Evolutionary conservation across 768 basidiomycete species (phyloP).

Genomic region (Fistulinella prunicolor): DNA sequence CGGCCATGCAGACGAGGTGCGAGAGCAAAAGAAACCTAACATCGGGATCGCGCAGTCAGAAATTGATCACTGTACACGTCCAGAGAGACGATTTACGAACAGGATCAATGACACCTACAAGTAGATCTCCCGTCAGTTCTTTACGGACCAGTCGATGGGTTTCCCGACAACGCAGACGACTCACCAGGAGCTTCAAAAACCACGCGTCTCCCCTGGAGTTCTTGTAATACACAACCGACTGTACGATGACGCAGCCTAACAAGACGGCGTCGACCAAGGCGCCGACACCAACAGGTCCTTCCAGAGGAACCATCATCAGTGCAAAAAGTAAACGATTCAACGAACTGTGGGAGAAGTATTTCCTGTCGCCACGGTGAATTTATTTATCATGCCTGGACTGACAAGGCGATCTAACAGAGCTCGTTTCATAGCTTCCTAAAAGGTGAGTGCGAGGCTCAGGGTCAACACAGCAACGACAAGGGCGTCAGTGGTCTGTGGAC

Average conservation of each 20-base stretch:
- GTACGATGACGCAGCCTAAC: slow-evolving; percentile 25
- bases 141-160: not conserved
- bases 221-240: slow-evolving; percentile 26
- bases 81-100: slow-evolving; percentile 8
- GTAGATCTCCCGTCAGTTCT: slow-evolving; percentile 1
- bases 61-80: not conserved
- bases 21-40: slow-evolving; percentile 14
- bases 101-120: slow-evolving; percentile 17
- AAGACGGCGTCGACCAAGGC: slow-evolving; percentile 21
- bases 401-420: slow-evolving; percentile 9
- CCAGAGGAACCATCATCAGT: slow-evolving; percentile 22
- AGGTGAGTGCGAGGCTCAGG: slow-evolving; percentile 1
- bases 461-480: slow-evolving; percentile 15
- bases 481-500: not conserved
- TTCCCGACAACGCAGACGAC: slow-evolving; percentile 2
- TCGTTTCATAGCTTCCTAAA: slow-evolving; percentile 8
- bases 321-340: not conserved
- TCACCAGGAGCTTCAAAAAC: slow-evolving; percentile 17
- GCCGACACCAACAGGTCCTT: slow-evolving; percentile 24
- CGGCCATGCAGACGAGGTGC: slow-evolving; percentile 14
- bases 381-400: slow-evolving; percentile 6
- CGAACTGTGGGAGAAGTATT: not conserved
- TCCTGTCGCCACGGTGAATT: slow-evolving; percentile 2
- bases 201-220: slow-evolving; percentile 15
- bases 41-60: slow-evolving; percentile 5